Percentiles rank a stretch among this genome's conserved stretches.
phyloP scores from a whole-genome alignment of 805 yeast genomes.

The Komagataella kurtzmanii region DNA sequence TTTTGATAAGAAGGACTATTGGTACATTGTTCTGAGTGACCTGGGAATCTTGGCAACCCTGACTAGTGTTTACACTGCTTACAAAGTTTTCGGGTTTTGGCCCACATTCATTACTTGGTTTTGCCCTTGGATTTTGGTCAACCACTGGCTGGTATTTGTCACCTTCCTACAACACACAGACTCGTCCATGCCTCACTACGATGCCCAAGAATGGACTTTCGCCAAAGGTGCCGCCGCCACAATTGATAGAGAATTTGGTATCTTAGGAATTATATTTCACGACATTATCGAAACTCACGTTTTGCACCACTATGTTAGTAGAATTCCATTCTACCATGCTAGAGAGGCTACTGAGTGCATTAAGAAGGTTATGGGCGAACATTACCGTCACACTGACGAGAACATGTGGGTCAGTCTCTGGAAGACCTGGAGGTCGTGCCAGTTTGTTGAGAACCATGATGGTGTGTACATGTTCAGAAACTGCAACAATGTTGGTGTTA shows the following conservation, averaged over 20 bases:
- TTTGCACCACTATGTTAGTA: slow-evolving; percentile 38
- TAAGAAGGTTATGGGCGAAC: slow-evolving; percentile 37
- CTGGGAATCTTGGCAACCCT: slow-evolving; percentile 35
- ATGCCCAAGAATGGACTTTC: slow-evolving; percentile 42
- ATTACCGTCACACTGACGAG: slow-evolving; percentile 34
- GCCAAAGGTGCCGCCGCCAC: slow-evolving; percentile 60
- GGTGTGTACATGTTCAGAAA: slow-evolving; percentile 62
- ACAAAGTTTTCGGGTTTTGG: slow-evolving; percentile 31
- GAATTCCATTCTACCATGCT: slow-evolving; percentile 44
- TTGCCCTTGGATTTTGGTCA: slow-evolving; percentile 44
- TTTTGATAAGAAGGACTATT: slow-evolving; percentile 38
- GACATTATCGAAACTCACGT: slow-evolving; percentile 48
- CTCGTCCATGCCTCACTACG: slow-evolving; percentile 46
- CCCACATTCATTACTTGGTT: slow-evolving; percentile 42
- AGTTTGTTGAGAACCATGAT: slow-evolving; percentile 54
- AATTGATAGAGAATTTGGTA: slow-evolving; percentile 48
- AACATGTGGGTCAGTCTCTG: slow-evolving; percentile 46
- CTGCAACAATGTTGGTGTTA: slow-evolving; percentile 28
- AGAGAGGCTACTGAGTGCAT: slow-evolving; percentile 40
- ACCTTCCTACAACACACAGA: slow-evolving; percentile 54
- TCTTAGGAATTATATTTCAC: slow-evolving; percentile 43
- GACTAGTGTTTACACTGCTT: slow-evolving; percentile 38
- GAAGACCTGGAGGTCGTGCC: slow-evolving; percentile 50
- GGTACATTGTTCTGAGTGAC: slow-evolving; percentile 43
- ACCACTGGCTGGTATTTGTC: slow-evolving; percentile 54